These are phyloP conservation scores for Colletotrichum eleusines DNA, from an alignment of 2,329 filamentous ascomycete genomes.

Conservation along the genomic window DNA sequence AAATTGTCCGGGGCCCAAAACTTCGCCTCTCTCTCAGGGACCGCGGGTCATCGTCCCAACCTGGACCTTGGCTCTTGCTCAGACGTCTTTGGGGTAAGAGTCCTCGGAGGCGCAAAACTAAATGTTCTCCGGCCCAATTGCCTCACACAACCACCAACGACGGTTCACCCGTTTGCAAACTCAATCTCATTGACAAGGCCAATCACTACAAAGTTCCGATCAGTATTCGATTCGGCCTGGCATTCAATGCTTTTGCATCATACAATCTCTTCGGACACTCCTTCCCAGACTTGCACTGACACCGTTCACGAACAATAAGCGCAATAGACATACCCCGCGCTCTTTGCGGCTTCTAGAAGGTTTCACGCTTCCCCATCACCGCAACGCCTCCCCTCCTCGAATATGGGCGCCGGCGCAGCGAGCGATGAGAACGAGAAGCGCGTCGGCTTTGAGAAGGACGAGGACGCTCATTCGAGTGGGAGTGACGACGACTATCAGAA, in stretches of 20 bases:
- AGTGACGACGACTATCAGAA: constrained; percentile 64
- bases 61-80: constrained; percentile 17
- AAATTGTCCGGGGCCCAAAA: not conserved
- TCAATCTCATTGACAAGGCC: constrained; percentile 1
- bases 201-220: constrained; percentile 3
- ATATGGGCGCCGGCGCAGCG: constrained; percentile 15
- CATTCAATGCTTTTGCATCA: constrained; percentile 3
- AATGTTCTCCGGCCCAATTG: not conserved
- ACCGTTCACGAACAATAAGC: constrained; percentile 11
- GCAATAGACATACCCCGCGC: constrained; percentile 32
- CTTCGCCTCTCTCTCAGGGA: not conserved
- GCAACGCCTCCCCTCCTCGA: not conserved
- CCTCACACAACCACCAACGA: constrained; percentile 10
- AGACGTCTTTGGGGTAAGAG: constrained; percentile 2
- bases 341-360: constrained; percentile 13
- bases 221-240: constrained; percentile 16
- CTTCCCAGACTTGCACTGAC: not conserved
- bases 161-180: constrained; percentile 14
- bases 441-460: constrained; percentile 48
- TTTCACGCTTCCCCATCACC: constrained; percentile 3
- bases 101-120: not conserved
- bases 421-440: constrained; percentile 45
- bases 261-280: not conserved
- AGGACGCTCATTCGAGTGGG: constrained; percentile 57
- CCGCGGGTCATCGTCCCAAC: constrained; percentile 2